A percentile compares a stretch with the other conserved stretches of the same genome.
phyloP scores from a whole-genome alignment of 2,329 filamentous ascomycete species.

The Hypoxylon sp. region DNA sequence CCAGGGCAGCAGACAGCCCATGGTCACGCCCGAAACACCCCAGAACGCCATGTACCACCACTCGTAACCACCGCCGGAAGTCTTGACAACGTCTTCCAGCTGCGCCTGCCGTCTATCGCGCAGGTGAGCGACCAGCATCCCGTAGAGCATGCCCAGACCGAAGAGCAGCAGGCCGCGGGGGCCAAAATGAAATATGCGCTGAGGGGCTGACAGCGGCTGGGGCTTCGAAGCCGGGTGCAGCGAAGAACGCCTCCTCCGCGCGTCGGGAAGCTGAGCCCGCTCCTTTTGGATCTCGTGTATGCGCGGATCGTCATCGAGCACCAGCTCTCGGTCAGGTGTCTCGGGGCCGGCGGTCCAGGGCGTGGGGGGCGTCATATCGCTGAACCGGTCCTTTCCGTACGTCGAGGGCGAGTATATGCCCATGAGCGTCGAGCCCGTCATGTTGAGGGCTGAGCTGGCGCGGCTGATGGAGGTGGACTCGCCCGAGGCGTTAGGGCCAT shows the following conservation, averaged over 20 bases:
- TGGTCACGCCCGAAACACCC: slow-evolving; percentile 78
- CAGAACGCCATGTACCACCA: slow-evolving; percentile 80
- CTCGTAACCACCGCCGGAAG: slow-evolving; percentile 48
- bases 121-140: slow-evolving; percentile 79
- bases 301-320: slow-evolving; percentile 42
- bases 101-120: slow-evolving; percentile 70
- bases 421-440: slow-evolving; percentile 87
- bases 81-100: slow-evolving; percentile 55
- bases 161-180: slow-evolving; percentile 74
- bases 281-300: slow-evolving; percentile 38
- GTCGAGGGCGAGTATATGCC: slow-evolving; percentile 84
- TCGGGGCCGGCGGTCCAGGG: slow-evolving; percentile 83
- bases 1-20: slow-evolving; percentile 85
- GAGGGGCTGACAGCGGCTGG: slow-evolving; percentile 41
- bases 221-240: slow-evolving; percentile 42
- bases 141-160: slow-evolving; percentile 81
- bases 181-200: slow-evolving; percentile 58
- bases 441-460: slow-evolving; percentile 82
- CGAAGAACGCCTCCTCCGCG: slow-evolving; percentile 47
- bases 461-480: slow-evolving; percentile 62
- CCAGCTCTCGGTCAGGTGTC: slow-evolving; percentile 63
- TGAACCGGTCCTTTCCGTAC: slow-evolving; percentile 57
- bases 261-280: slow-evolving; percentile 42
- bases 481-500: slow-evolving; percentile 9
- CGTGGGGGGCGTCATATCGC: slow-evolving; percentile 50